Percentiles rank a stretch among this genome's conserved stretches.
Conservation (phyloP, 1,139 yeast species). For the Candida mesenterica region DNA sequence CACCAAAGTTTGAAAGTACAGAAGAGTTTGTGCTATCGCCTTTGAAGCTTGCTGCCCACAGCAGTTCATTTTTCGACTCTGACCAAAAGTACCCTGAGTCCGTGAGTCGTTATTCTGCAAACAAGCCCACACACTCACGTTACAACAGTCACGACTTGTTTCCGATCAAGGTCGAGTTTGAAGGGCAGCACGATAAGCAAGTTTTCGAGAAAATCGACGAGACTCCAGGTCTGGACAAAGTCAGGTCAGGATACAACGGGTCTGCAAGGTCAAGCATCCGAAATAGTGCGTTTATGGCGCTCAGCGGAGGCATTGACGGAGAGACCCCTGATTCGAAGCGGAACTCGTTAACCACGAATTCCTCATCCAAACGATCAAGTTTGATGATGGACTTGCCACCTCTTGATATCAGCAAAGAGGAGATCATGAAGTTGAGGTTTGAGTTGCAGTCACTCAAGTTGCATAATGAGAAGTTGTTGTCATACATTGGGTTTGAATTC, state of each 20-base stretch:
- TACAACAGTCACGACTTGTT: conserved; percentile 46
- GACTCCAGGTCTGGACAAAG: conserved; percentile 4
- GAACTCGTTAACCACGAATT: conserved; percentile 20
- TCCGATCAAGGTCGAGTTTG: conserved; percentile 48
- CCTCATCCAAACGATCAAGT: conserved; percentile 42
- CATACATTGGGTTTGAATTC: conserved; percentile 57
- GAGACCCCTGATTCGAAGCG: conserved; percentile 1
- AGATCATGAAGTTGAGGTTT: conserved; percentile 51
- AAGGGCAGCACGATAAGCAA: conserved; percentile 13
- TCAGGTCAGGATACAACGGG: background rate
- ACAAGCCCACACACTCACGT: conserved; percentile 38
- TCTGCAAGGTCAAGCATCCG: conserved; percentile 15
- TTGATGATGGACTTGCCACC: conserved; percentile 30
- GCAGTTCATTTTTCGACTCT: background rate
- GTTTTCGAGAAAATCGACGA: conserved; percentile 14
- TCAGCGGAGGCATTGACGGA: conserved; percentile 20
- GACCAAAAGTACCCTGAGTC: conserved; percentile 9
- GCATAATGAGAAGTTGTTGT: conserved; percentile 55
- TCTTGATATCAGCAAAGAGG: conserved; percentile 46
- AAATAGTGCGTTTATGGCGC: conserved; percentile 25
- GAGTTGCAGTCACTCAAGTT: conserved; percentile 53
- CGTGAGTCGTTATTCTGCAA: conserved; percentile 27
- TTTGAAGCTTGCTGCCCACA: conserved; percentile 31
- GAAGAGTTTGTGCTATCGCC: conserved; percentile 47
- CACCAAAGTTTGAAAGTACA: conserved; percentile 20